Percentiles rank a stretch among this genome's conserved stretches.
Conservation (phyloP, 2,329 filamentous ascomycete species). For the Sporothrix variecibatus region DNA sequence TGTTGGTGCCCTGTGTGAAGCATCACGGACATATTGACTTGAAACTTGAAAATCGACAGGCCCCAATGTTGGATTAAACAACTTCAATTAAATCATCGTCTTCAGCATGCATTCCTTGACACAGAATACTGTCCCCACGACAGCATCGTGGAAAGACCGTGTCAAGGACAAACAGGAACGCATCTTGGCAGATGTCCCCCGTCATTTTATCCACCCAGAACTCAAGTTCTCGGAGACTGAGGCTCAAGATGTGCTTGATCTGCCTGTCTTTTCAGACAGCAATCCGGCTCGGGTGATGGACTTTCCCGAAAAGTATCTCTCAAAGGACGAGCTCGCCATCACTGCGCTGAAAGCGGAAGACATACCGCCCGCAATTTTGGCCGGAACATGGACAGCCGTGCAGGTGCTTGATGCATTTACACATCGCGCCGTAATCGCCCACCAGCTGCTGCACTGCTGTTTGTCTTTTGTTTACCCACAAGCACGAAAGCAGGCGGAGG, state of each 20-base stretch:
- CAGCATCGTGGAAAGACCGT: neutral
- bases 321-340: neutral
- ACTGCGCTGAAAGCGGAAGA: neutral
- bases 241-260: neutral
- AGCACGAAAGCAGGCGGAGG: neutral
- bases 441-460: slow-evolving; percentile 10
- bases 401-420: neutral
- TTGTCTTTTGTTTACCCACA: neutral
- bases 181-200: neutral
- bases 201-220: neutral
- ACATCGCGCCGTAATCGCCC: neutral
- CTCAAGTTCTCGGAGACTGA: neutral
- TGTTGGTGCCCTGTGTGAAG: no score
- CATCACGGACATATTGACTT: no score
- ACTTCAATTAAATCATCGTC: no score
- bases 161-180: neutral
- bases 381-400: neutral
- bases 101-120: no score
- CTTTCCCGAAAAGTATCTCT: neutral
- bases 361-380: neutral
- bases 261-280: neutral
- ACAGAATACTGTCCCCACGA: neutral
- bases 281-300: neutral
- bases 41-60: no score
- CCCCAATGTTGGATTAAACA: no score